phyloP scores from a whole-genome alignment of 2,329 filamentous ascomycete genomes.

The Arthrobotrys musiformis region DNA sequence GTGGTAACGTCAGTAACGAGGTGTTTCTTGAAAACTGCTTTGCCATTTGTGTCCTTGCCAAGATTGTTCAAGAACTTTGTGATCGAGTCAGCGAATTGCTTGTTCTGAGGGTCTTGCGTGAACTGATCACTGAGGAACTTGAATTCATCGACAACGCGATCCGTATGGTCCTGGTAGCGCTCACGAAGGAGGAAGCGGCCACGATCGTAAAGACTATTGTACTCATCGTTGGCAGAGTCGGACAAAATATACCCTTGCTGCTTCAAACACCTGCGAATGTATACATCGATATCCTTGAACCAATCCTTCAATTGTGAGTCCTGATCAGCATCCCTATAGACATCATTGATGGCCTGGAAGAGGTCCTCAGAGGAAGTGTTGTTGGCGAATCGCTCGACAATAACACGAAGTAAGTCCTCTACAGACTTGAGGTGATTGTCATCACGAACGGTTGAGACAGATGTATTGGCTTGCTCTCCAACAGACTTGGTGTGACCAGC shows the following conservation, averaged over 20 bases:
- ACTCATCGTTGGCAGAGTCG: conserved; percentile 80
- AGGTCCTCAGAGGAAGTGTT: conserved; percentile 88
- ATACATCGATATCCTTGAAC: conserved; percentile 83
- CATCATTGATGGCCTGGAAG: conserved; percentile 82
- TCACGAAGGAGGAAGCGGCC: conserved; percentile 87
- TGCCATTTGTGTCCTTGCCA: conserved; percentile 86
- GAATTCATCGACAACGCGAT: conserved; percentile 86
- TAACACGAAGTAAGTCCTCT: conserved; percentile 82
- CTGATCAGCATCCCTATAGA: conserved; percentile 86
- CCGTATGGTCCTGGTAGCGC: conserved; percentile 85
- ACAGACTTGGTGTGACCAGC: conserved; percentile 76
- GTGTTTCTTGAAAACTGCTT: conserved; percentile 90
- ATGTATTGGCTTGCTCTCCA: conserved; percentile 72
- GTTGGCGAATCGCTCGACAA: conserved; percentile 96
- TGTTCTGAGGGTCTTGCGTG: conserved; percentile 86
- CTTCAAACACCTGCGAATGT: conserved; percentile 83
- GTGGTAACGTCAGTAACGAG: conserved; percentile 88
- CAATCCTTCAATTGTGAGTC: conserved; percentile 88
- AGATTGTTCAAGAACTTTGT: conserved; percentile 89
- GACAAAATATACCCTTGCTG: conserved; percentile 92
- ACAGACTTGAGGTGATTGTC: conserved; percentile 74
- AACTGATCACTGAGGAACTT: conserved; percentile 92
- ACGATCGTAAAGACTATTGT: conserved; percentile 84
- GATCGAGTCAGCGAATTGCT: conserved; percentile 77
- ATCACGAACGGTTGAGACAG: conserved; percentile 77